phyloP scores from a whole-genome alignment of 352 stramenopile genomes.

The Phytopythium delawarense region DNA sequence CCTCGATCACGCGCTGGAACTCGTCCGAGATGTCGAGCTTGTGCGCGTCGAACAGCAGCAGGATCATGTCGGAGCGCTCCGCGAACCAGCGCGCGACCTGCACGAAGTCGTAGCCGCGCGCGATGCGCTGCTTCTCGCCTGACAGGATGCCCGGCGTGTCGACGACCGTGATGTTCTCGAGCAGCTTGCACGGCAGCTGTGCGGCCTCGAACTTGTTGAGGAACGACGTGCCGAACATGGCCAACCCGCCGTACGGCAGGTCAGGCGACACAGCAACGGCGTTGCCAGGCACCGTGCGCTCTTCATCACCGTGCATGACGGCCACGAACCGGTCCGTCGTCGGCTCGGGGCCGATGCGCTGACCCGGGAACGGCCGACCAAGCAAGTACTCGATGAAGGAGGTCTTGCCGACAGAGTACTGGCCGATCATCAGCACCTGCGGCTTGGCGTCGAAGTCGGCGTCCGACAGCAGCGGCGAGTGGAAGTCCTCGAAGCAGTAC shows the following conservation, averaged over 20 bases:
- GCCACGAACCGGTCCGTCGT: conserved; percentile 98
- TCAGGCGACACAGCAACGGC: conserved; percentile 94
- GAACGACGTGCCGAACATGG: conserved; percentile 97
- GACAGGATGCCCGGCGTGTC: conserved; percentile 98
- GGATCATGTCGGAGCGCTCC: conserved; percentile 96
- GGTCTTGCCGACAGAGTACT: conserved; percentile 98
- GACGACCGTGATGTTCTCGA: conserved; percentile 96
- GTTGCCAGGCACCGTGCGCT: conserved; percentile 96
- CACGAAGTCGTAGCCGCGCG: conserved; percentile 96
- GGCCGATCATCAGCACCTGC: conserved; percentile 96
- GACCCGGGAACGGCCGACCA: conserved; percentile 94
- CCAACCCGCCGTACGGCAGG: conserved; percentile 91
- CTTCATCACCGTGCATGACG: conserved; percentile 96
- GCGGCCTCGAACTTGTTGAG: conserved; percentile 97
- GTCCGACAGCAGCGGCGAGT: conserved; percentile 90
- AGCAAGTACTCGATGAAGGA: conserved; percentile 97
- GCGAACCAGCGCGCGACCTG: conserved; percentile 92
- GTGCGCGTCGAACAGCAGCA: conserved; percentile 99
- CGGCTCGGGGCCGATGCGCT: conserved; percentile 96
- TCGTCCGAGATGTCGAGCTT: conserved; percentile 99
- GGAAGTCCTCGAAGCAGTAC: conserved; percentile 92
- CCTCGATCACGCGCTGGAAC: conserved; percentile 97
- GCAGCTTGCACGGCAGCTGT: conserved; percentile 91
- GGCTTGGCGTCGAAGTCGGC: conserved; percentile 97
- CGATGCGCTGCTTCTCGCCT: conserved; percentile 97